Base-by-base conservation (phyloP, 1,284 basidiomycete genomes). In the Cutaneotrichosporon sp. region DNA sequence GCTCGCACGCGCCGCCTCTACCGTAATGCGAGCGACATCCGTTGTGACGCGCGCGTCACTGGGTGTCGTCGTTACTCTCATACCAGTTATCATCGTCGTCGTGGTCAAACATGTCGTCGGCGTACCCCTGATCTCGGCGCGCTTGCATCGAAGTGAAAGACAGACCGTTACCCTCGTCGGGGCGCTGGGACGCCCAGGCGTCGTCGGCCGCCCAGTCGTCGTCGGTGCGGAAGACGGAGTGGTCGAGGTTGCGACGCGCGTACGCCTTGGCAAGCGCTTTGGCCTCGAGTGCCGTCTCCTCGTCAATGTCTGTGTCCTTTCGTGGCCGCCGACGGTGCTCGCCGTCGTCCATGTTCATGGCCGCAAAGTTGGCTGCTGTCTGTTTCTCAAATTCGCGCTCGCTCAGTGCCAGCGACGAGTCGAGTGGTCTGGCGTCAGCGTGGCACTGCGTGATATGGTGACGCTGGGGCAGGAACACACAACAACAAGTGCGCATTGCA, bases 31-130 rank as follows among this genome's bases (percentile, higher is more conserved):
- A 41, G 34, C 42, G 4, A 36, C 42, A 15, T 51, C 49, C 10
- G 38, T n/a, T 17, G 49, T 51, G 38, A 45, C 37, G 21, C 14
- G 36, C 35, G 35, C 42, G 35, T 45, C 49, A 23, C 33, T 47
- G 55, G 55, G 66, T 65, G 39, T 71, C 69, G 41, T 66, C 66
- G 55, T 67, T 68, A 3, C 64, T 67, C 55, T 71, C 69, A 10
- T 52, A 36, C 39, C 60, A 70, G 33, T 58, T 46, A 18, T 46
- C 30, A 49, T 72, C 64, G 47, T 64, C 65, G 34, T 50, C 23
- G 12, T 51, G 52, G 38, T 48, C 20, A 14, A 52, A 55, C 57
- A 63, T 48, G 15, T 62, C 64, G 37, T 57, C 54, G 10, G 58
- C 61, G 39, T 59, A 60, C 17, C 58, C 64, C 35, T 60, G 65